A percentile compares a stretch with the other conserved stretches of the same genome.
phyloP scores from a whole-genome alignment of 2,329 filamentous ascomycete genomes.

The Apiospora saccharicola region DNA sequence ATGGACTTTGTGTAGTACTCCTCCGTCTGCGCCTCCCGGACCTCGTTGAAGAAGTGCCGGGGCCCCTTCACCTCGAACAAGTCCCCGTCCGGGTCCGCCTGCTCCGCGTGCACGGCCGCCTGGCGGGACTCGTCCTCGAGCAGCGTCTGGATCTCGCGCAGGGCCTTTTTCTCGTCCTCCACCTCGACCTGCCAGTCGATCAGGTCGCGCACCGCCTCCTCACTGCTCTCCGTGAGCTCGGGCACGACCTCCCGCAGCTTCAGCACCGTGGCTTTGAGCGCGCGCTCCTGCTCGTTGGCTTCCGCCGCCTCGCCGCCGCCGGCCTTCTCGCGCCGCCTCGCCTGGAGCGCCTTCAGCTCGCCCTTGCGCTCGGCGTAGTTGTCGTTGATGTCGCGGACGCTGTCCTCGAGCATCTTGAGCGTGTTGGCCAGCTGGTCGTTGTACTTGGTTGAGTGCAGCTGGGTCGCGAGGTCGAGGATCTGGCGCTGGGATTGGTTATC shows the following conservation, averaged over 20 bases:
- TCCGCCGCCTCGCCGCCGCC: conserved; percentile 34
- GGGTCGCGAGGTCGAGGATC: conserved; percentile 52
- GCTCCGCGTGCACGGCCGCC: conserved; percentile 34
- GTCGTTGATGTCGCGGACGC: conserved; percentile 60
- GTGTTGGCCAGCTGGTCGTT: conserved; percentile 55
- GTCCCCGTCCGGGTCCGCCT: conserved; percentile 35
- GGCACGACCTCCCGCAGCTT: conserved; percentile 50
- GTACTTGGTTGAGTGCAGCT: conserved; percentile 51
- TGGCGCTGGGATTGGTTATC: conserved; percentile 46
- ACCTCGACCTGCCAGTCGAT: conserved; percentile 59
- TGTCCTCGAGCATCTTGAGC: conserved; percentile 51
- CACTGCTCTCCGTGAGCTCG: conserved; percentile 52
- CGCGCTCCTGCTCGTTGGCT: conserved; percentile 46
- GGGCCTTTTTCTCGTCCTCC: conserved; percentile 52
- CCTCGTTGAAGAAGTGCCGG: conserved; percentile 44
- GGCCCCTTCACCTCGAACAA: conserved; percentile 41
- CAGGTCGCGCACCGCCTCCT: conserved; percentile 54
- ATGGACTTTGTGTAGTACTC: conserved; percentile 53
- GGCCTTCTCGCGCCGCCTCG: conserved; percentile 45
- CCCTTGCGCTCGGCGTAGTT: conserved; percentile 45
- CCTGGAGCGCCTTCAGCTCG: conserved; percentile 42
- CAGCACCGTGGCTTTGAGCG: conserved; percentile 49
- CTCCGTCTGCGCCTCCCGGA: conserved; percentile 46
- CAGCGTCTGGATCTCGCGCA: conserved; percentile 48
- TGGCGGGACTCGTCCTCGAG: conserved; percentile 34